A percentile compares a stretch with the other conserved stretches of the same genome.
Evolutionary conservation across 1,284 basidiomycete genomes (phyloP).

Genomic region (Flammula alnicola): DNA sequence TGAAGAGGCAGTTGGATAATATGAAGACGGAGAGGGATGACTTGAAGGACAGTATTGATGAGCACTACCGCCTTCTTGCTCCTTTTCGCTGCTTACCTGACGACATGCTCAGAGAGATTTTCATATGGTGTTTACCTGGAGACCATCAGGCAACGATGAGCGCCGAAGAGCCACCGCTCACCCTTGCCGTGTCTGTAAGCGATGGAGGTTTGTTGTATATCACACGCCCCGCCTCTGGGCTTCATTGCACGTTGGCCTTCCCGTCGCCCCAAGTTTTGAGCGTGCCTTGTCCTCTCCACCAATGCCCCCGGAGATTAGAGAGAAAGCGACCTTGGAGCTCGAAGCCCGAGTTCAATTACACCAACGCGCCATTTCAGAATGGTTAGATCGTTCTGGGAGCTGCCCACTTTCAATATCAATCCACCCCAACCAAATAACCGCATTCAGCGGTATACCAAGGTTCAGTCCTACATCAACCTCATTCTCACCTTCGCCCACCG

Average conservation of each 20-base stretch:
- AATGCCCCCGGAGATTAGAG: background rate
- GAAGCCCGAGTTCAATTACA: background rate
- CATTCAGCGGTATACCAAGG: background rate
- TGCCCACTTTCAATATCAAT: constrained; percentile 14
- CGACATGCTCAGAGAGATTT: constrained; percentile 16
- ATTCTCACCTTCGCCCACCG: constrained; percentile 12
- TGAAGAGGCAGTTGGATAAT: background rate
- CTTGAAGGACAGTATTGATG: constrained; percentile 2
- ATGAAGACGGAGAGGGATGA: background rate
- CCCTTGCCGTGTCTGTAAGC: constrained; percentile 2
- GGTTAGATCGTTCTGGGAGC: constrained; percentile 15
- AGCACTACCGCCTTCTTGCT: constrained; percentile 12
- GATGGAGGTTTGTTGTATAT: constrained; percentile 2
- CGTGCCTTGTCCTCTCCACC: background rate
- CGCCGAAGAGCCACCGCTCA: background rate
- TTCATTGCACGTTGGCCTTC: background rate
- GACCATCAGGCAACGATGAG: background rate
- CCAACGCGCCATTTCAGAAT: background rate
- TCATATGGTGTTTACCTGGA: constrained; percentile 2
- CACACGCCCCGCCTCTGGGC: constrained; percentile 6
- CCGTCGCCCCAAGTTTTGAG: background rate
- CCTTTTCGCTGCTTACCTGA: constrained; percentile 16
- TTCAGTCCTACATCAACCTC: constrained; percentile 7
- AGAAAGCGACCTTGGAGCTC: too few relatives aligned
- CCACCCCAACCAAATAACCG: too few relatives aligned